Evolutionary conservation across 345 rosid species (phyloP).

Genomic region (Crucihimalaya himalaica): DNA sequence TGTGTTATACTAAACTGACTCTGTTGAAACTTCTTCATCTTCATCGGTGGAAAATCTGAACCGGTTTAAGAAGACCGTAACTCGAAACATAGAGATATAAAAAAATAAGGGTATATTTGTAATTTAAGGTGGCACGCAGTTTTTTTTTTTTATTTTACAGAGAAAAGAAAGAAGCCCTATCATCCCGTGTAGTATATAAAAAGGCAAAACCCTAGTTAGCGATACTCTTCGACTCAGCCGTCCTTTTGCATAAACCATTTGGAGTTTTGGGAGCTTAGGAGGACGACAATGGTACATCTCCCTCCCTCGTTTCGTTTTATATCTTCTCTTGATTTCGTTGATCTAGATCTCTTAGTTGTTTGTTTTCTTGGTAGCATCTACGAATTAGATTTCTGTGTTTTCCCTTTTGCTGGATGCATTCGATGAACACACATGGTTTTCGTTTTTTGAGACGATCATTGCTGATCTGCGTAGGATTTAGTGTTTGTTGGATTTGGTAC

Average conservation of each 20-base stretch:
- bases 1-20: no score
- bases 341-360: neutral
- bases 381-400: neutral
- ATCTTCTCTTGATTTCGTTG: neutral
- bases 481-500: neutral
- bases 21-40: no score
- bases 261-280: conserved; percentile 7
- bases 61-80: neutral
- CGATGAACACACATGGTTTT: no score
- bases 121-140: neutral
- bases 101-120: neutral
- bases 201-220: conserved; percentile 13
- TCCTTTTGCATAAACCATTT: conserved; percentile 27
- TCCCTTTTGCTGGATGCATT: neutral
- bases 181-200: conserved; percentile 6
- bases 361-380: neutral
- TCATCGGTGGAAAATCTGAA: no score
- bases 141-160: neutral
- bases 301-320: neutral
- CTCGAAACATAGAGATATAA: no score
- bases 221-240: conserved; percentile 31
- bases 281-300: conserved; percentile 30
- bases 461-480: neutral
- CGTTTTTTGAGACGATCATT: neutral
- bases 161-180: conserved; percentile 31